A percentile compares a stretch with the other conserved stretches of the same genome.
phyloP scores from a whole-genome alignment of 192 early-diverging fungal species.

The Rhizoclosmatium sp. region DNA sequence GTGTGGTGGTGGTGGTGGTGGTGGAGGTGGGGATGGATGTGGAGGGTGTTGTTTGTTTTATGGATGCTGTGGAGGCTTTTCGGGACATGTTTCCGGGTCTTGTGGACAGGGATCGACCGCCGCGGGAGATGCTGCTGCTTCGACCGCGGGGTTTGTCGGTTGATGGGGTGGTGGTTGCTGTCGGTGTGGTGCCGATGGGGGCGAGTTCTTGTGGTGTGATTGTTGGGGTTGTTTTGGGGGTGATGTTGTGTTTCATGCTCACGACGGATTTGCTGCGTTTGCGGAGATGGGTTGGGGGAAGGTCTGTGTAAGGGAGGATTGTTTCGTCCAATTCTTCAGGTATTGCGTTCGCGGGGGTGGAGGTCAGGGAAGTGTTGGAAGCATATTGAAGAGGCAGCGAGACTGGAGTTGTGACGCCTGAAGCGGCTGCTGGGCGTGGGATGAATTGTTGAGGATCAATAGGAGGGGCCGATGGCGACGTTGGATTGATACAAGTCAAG shows the following conservation, averaged over 20 bases:
- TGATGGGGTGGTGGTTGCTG: background rate
- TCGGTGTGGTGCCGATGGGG: background rate
- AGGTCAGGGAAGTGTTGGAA: background rate
- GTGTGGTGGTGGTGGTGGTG: background rate
- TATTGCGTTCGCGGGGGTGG: background rate
- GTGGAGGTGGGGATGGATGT: background rate
- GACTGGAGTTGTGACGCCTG: background rate
- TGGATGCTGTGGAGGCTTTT: too few species aligned
- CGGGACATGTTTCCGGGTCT: background rate
- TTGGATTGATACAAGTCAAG: slow-evolving; percentile 35
- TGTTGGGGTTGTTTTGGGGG: slow-evolving; percentile 3
- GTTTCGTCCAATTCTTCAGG: slow-evolving; percentile 10
- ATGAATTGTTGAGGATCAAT: slow-evolving; percentile 34
- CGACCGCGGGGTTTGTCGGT: slow-evolving; percentile 5
- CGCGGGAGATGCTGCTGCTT: background rate
- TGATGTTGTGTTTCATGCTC: background rate
- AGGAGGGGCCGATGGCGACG: slow-evolving; percentile 12
- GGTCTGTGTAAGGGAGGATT: slow-evolving; percentile 5
- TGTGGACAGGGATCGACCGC: background rate
- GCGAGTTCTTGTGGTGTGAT: background rate
- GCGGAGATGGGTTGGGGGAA: slow-evolving; percentile 7
- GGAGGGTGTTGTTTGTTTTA: background rate
- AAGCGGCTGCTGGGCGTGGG: background rate
- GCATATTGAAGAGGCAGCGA: background rate
- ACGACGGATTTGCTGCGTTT: background rate